Evolutionary conservation across 2,329 filamentous ascomycete species (phyloP), one percentile per base, ranked within the genome.

Genomic region (Trichophyton schoenleinii): DNA sequence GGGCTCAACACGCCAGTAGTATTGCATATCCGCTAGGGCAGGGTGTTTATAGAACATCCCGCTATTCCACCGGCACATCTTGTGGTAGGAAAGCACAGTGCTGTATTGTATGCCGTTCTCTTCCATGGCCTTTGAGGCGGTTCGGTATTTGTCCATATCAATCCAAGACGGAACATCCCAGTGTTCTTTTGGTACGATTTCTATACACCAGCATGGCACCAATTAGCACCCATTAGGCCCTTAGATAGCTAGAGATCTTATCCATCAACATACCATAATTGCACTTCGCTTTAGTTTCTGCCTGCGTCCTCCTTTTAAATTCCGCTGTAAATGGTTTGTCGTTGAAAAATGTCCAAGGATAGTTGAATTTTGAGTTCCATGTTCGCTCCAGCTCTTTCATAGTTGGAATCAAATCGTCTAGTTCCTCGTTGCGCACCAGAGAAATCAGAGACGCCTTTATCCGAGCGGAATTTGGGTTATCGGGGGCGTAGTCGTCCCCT

Each of bases 61-160:
- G 70, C 89, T 95, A 78, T 99, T 99, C 94, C 94, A 99, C 61
- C 94, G 86, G 73, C 94, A 99, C 94, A 99, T 99, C 72, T 97
- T 88, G 75, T 97, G 92, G 77, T 99, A 99, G 57, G 91, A 96
- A 60, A 89, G 77, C 80, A 88, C 89, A 68, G 85, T 82, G 69
- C 89, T 89, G 73, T 99, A 99, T 72, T 97, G 92, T 49, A 99
- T 90, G 8, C 87, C 82, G 69, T 92, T 83, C 71, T 94, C 88
- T 70, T 88, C 81, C 61, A 99, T 82, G 7, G 95, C 83, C 70
- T 89, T 83, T 63, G 89, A 85, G 28, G 91, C 96, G 73, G 95
- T 91, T 44, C 85, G 75, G 77, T 89, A 96, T 34, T 97, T 79
- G 64, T 95, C 88, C 69, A 84, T 77, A 74, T 95, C 91, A 72